These are phyloP conservation scores for Salix arbutifolia DNA, from an alignment of 345 rosid species.

Conservation along the genomic window DNA sequence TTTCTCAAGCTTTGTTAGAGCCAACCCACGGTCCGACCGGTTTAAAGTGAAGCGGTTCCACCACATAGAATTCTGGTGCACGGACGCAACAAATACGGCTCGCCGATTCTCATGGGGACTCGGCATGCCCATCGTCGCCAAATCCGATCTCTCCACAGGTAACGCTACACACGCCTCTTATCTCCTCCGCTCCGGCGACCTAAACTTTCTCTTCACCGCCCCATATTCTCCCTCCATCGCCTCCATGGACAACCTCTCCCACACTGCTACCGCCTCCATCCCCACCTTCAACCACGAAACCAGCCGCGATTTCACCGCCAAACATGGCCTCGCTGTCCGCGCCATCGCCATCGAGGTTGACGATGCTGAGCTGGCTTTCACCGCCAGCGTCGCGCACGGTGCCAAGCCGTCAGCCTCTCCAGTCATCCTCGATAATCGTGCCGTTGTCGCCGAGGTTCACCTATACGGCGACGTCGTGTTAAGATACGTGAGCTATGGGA, in stretches of 20 bases:
- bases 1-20: slow-evolving; percentile 55
- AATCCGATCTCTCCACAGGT: slow-evolving; percentile 93
- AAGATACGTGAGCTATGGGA: slow-evolving; percentile 60
- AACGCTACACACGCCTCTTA: slow-evolving; percentile 78
- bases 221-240: slow-evolving; percentile 80
- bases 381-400: slow-evolving; percentile 56
- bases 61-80: slow-evolving; percentile 90
- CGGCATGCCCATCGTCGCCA: slow-evolving; percentile 74
- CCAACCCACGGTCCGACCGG: slow-evolving; percentile 69
- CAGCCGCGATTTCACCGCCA: slow-evolving; percentile 49
- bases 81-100: slow-evolving; percentile 73
- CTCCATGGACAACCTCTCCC: slow-evolving; percentile 25
- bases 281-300: slow-evolving; percentile 46
- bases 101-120: slow-evolving; percentile 93
- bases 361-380: slow-evolving; percentile 63
- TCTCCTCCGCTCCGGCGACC: slow-evolving; percentile 74
- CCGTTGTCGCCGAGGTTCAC: slow-evolving; percentile 59
- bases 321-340: slow-evolving; percentile 71
- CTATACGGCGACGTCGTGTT: slow-evolving; percentile 85
- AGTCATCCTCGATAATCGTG: slow-evolving; percentile 36
- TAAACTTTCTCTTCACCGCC: slow-evolving; percentile 74
- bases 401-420: slow-evolving; percentile 57
- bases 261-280: slow-evolving; percentile 40
- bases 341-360: slow-evolving; percentile 71
- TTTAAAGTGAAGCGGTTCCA: slow-evolving; percentile 70